Percentiles rank a stretch among this genome's conserved stretches.
Conservation (phyloP, 306 rosid genomes). For the Prunus davidiana region DNA sequence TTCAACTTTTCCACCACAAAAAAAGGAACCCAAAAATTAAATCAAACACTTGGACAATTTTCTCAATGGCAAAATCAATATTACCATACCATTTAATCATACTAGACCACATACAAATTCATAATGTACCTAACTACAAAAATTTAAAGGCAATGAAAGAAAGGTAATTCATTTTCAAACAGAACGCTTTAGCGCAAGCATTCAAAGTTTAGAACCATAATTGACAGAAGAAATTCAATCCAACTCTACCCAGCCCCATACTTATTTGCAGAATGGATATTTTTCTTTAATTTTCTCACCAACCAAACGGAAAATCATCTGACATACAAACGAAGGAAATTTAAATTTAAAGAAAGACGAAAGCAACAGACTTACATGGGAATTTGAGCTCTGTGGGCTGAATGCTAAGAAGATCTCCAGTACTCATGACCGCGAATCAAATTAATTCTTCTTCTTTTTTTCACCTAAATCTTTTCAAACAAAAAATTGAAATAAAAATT, state of each 20-base stretch:
- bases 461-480: not conserved
- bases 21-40: not conserved
- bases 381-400: slow-evolving; percentile 52
- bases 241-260: not conserved
- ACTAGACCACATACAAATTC: not conserved
- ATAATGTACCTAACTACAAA: not conserved
- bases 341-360: not conserved
- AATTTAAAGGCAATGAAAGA: not conserved
- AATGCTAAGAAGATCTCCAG: slow-evolving; percentile 37
- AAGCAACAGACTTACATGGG: slow-evolving; percentile 26
- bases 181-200: not conserved
- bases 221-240: not conserved
- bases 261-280: not conserved
- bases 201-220: not conserved
- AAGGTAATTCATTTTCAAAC: not conserved
- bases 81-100: slow-evolving; percentile 7
- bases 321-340: not conserved
- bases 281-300: not conserved
- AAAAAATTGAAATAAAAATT: not conserved
- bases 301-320: not conserved
- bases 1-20: slow-evolving; percentile 41
- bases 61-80: not conserved
- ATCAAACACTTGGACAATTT: not conserved
- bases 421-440: slow-evolving; percentile 28
- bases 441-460: not conserved